A percentile compares a stretch with the other conserved stretches of the same genome.
These are phyloP conservation scores for Spirogloea muscicola DNA, from an alignment of 139 green algal species.

Conservation along the genomic window DNA sequence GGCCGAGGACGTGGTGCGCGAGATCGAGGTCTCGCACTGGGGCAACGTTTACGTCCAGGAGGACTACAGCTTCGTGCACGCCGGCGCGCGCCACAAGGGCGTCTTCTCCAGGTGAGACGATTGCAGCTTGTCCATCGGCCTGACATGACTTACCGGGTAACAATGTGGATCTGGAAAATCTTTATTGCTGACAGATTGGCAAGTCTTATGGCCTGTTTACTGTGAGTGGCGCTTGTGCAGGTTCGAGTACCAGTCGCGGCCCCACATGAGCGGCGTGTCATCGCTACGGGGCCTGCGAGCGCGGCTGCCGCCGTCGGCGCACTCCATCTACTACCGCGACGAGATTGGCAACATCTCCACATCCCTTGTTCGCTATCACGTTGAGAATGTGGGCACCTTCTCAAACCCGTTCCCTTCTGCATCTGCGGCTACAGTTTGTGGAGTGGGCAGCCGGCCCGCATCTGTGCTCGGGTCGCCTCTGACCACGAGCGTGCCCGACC, in stretches of 20 bases:
- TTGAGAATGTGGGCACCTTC: no score
- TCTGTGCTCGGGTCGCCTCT: no score
- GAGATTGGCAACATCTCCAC: conserved; percentile 87
- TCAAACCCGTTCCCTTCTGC: no score
- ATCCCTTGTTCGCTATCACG: conserved; percentile 42
- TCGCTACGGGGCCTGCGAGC: conserved; percentile 54
- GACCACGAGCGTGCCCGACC: no score
- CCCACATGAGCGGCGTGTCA: conserved; percentile 10
- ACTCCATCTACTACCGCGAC: conserved; percentile 77
- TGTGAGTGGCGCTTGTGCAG: no score
- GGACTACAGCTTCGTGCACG: conserved; percentile 69
- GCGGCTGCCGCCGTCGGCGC: conserved; percentile 55
- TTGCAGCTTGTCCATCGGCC: no score
- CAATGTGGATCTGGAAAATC: no score
- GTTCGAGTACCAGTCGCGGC: conserved; percentile 35
- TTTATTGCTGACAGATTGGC: no score
- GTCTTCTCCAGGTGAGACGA: conserved; percentile 53
- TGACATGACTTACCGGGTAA: no score
- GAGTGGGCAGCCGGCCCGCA: no score
- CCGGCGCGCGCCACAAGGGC: conserved; percentile 59
- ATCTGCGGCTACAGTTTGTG: no score
- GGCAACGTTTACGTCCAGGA: conserved; percentile 88
- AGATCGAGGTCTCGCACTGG: conserved; percentile 89
- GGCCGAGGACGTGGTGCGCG: conserved; percentile 58
- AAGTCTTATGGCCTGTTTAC: no score